These are phyloP conservation scores for Pogostemon cablin DNA, from an alignment of 257 asterid species.

Conservation along the genomic window DNA sequence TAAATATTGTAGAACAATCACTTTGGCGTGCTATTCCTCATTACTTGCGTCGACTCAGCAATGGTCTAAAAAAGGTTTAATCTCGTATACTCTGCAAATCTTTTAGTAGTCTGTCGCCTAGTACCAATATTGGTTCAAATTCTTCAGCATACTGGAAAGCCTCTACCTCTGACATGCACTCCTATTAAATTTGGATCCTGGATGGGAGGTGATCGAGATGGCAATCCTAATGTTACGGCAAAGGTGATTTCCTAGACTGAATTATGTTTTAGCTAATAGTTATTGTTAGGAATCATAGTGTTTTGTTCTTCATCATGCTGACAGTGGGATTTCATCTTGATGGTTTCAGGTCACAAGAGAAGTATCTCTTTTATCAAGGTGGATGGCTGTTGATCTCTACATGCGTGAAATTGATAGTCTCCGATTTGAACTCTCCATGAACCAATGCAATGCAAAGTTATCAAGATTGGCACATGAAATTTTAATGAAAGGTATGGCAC, in stretches of 20 bases:
- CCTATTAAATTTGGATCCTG: conserved; percentile 98
- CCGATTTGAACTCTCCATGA: conserved; percentile 97
- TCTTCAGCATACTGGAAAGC: conserved; percentile 85
- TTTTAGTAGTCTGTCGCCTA: conserved; percentile 25
- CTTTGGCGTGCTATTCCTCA: conserved; percentile 99
- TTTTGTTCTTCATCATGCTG: conserved; percentile 25
- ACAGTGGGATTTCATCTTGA: conserved; percentile 18
- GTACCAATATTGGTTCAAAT: conserved; percentile 32
- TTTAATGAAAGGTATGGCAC: conserved; percentile 65
- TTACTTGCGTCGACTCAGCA: conserved; percentile 94
- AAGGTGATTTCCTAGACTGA: conserved; percentile 59
- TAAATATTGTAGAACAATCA: conserved; percentile 92
- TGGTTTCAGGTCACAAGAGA: conserved; percentile 79
- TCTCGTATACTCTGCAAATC: conserved; percentile 24
- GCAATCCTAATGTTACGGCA: conserved; percentile 97
- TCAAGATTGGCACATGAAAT: conserved; percentile 77
- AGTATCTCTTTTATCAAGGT: conserved; percentile 87
- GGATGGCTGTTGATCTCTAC: conserved; percentile 98
- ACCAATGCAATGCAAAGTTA: conserved; percentile 64
- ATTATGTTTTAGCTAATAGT: background rate
- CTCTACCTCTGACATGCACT: conserved; percentile 94
- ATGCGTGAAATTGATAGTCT: conserved; percentile 85
- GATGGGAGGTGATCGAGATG: conserved; percentile 99
- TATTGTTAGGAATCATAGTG: conserved; percentile 4
- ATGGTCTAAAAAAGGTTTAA: conserved; percentile 85